A percentile compares a stretch with the other conserved stretches of the same genome.
phyloP scores from a whole-genome alignment of 805 yeast species.

The Starmerella powellii region DNA sequence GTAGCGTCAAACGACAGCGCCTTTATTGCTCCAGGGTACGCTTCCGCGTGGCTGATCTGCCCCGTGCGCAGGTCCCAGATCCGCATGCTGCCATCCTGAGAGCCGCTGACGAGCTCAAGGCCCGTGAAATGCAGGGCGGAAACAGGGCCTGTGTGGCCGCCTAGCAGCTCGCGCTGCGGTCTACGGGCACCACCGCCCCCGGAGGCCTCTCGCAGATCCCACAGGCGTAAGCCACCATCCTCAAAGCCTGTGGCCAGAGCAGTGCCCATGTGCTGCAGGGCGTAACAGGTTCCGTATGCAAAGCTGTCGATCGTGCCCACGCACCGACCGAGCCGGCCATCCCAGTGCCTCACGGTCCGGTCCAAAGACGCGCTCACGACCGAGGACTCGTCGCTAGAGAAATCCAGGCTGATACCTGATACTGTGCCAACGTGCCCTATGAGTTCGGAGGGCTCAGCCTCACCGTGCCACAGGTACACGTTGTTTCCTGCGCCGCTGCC shows the following conservation, averaged over 20 bases:
- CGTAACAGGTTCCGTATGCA: slow-evolving; percentile 35
- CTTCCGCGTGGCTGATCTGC: slow-evolving; percentile 46
- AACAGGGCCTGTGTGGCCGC: slow-evolving; percentile 59
- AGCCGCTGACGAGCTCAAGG: slow-evolving; percentile 50
- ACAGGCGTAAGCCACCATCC: slow-evolving; percentile 60
- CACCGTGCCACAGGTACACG: slow-evolving; percentile 13
- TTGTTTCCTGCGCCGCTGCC: slow-evolving; percentile 11
- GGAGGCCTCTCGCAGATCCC: slow-evolving; percentile 62
- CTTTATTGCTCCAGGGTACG: slow-evolving; percentile 45
- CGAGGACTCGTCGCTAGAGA: slow-evolving; percentile 26
- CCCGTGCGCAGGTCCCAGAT: slow-evolving; percentile 69
- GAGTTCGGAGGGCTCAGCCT: slow-evolving; percentile 33
- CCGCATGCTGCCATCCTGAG: slow-evolving; percentile 49
- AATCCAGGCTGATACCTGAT: slow-evolving; percentile 46
- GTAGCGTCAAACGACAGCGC: slow-evolving; percentile 49
- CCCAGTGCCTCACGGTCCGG: slow-evolving; percentile 67
- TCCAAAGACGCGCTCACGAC: slow-evolving; percentile 61
- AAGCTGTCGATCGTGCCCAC: slow-evolving; percentile 57
- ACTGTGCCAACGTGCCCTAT: slow-evolving; percentile 58
- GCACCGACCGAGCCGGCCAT: slow-evolving; percentile 51
- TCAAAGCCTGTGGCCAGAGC: slow-evolving; percentile 70
- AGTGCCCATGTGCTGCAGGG: slow-evolving; percentile 59
- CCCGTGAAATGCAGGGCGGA: slow-evolving; percentile 60
- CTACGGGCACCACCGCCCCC: slow-evolving; percentile 30
- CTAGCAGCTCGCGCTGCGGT: slow-evolving; percentile 27